These are phyloP conservation scores for Penicillium griseofulvum DNA, from an alignment of 2,329 filamentous ascomycete genomes.

Conservation along the genomic window DNA sequence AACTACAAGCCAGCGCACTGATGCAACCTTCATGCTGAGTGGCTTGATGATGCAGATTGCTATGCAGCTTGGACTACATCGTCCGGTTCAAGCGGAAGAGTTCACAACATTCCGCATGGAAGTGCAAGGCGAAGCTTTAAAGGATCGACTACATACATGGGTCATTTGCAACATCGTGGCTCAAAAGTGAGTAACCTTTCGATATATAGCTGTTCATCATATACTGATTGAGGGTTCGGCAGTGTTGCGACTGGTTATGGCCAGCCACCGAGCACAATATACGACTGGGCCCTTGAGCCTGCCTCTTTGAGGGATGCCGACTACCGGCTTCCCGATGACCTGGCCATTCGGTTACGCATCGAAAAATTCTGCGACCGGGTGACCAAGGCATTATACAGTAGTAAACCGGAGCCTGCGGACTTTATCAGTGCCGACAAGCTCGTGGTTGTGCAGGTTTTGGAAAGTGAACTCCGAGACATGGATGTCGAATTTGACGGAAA, in stretches of 20 bases:
- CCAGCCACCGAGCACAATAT: slow-evolving; percentile 60
- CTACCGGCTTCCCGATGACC: slow-evolving; percentile 49
- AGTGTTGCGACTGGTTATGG: slow-evolving; percentile 64
- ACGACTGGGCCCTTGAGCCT: slow-evolving; percentile 55
- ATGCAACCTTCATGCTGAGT: slow-evolving; percentile 63
- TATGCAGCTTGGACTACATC: slow-evolving; percentile 62
- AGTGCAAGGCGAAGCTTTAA: slow-evolving; percentile 59
- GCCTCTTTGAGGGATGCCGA: slow-evolving; percentile 45
- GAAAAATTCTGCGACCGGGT: slow-evolving; percentile 59
- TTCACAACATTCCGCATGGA: slow-evolving; percentile 51
- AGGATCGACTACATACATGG: slow-evolving; percentile 64
- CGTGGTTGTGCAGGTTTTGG: slow-evolving; percentile 44
- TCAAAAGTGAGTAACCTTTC: slow-evolving; percentile 52
- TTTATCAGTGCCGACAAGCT: slow-evolving; percentile 45
- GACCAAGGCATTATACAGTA: slow-evolving; percentile 56
- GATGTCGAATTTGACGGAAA: slow-evolving; percentile 52
- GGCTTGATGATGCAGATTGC: slow-evolving; percentile 66
- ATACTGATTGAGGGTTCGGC: slow-evolving; percentile 10
- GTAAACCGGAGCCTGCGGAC: slow-evolving; percentile 53
- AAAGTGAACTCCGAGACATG: slow-evolving; percentile 47
- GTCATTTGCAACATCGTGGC: slow-evolving; percentile 65
- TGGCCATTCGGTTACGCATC: slow-evolving; percentile 53
- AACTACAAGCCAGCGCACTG: slow-evolving; percentile 59
- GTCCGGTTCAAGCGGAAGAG: slow-evolving; percentile 60
- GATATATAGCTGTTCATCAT: background rate